Conservation (phyloP, 1,139 yeast species). For the Williopsis jadinii region DNA sequence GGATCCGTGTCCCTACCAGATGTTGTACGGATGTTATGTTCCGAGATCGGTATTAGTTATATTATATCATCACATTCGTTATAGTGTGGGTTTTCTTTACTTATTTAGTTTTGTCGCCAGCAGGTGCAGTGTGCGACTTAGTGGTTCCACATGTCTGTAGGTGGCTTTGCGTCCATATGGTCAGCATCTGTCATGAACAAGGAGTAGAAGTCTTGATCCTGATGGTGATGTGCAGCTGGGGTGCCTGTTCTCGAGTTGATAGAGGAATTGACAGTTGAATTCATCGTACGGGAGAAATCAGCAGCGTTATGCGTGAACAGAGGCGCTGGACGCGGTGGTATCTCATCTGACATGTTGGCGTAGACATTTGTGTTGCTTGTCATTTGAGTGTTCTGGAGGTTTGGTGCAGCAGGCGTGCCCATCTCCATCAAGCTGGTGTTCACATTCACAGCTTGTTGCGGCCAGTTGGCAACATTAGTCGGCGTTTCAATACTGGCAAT, state of each 20-base stretch:
- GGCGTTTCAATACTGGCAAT: constrained; percentile 14
- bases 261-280: neutral
- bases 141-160: too few relatives aligned
- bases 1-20: too few relatives aligned
- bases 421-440: neutral
- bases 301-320: constrained; percentile 4
- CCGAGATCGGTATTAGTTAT: too few relatives aligned
- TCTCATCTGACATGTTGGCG: neutral
- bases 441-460: neutral
- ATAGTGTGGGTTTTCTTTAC: too few relatives aligned
- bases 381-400: neutral
- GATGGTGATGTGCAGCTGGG: too few relatives aligned
- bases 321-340: constrained; percentile 1
- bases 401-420: neutral
- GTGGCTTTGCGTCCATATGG: too few relatives aligned
- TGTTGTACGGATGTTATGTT: too few relatives aligned
- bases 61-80: too few relatives aligned
- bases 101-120: neutral
- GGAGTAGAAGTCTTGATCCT: constrained; percentile 1
- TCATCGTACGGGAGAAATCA: neutral
- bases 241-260: neutral
- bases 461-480: neutral
- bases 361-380: constrained; percentile 3
- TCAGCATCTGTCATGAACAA: neutral
- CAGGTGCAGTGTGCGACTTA: neutral